Percentiles rank a stretch among this genome's conserved stretches.
phyloP scores from a whole-genome alignment of 176 grass and related monocot species.

The Aechmea fasciata region DNA sequence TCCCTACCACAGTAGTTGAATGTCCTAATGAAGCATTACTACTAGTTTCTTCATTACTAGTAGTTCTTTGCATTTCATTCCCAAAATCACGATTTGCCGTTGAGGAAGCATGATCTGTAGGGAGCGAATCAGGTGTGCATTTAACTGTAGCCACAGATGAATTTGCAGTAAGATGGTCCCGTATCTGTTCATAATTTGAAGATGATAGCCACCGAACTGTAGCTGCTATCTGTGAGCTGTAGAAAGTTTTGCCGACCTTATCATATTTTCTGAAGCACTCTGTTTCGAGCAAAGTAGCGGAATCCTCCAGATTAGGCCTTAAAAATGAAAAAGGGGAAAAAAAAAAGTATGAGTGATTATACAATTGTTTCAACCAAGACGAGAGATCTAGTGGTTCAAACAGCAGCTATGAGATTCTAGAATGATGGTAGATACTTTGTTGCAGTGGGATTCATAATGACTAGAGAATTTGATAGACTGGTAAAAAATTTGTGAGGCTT shows the following conservation, averaged over 20 bases:
- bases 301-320: slow-evolving; percentile 37
- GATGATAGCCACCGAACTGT: slow-evolving; percentile 71
- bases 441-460: too few species aligned
- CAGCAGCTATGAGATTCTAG: too few species aligned
- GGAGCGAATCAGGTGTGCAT: slow-evolving; percentile 1
- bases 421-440: too few species aligned
- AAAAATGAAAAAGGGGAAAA: slow-evolving; percentile 4
- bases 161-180: slow-evolving; percentile 30
- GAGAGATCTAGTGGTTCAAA: too few species aligned
- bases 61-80: slow-evolving; percentile 5
- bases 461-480: too few species aligned
- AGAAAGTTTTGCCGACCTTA: slow-evolving; percentile 78
- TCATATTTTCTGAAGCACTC: slow-evolving; percentile 83
- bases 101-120: slow-evolving; percentile 15
- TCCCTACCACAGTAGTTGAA: not conserved
- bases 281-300: slow-evolving; percentile 60
- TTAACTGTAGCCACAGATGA: slow-evolving; percentile 5
- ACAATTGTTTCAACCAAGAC: not conserved
- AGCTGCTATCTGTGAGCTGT: slow-evolving; percentile 87
- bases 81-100: not conserved
- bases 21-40: not conserved
- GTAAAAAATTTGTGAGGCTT: too few species aligned
- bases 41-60: slow-evolving; percentile 6
- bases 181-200: slow-evolving; percentile 52
- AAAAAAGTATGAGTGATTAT: not conserved